phyloP scores from a whole-genome alignment of 805 yeast genomes.

The Diddensiella santjacobensis region DNA sequence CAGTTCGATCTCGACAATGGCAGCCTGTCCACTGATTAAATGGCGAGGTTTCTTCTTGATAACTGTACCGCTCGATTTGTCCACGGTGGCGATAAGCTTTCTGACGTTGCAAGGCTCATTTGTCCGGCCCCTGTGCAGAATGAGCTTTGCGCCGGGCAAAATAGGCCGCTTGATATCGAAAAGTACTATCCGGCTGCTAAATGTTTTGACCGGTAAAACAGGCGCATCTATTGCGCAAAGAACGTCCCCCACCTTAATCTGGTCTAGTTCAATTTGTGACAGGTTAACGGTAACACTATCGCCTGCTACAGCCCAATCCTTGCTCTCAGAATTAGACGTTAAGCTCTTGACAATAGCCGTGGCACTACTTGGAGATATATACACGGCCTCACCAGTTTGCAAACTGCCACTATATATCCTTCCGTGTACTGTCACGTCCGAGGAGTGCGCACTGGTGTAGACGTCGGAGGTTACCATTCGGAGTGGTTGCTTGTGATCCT shows the following conservation, averaged over 20 bases:
- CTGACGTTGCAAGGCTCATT: slow-evolving; percentile 65
- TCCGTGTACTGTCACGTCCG: slow-evolving; percentile 56
- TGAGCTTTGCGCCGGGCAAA: slow-evolving; percentile 72
- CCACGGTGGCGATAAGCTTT: slow-evolving; percentile 40
- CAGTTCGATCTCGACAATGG: slow-evolving; percentile 53
- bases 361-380: slow-evolving; percentile 48
- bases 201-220: slow-evolving; percentile 45
- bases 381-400: slow-evolving; percentile 65
- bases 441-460: slow-evolving; percentile 44
- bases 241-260: slow-evolving; percentile 65
- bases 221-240: slow-evolving; percentile 47
- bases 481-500: slow-evolving; percentile 42
- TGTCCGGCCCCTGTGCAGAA: slow-evolving; percentile 71
- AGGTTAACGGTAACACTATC: slow-evolving; percentile 50
- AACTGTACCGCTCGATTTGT: slow-evolving; percentile 29
- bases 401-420: slow-evolving; percentile 63
- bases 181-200: slow-evolving; percentile 54
- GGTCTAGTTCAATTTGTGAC: slow-evolving; percentile 35
- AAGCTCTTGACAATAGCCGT: slow-evolving; percentile 26
- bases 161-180: slow-evolving; percentile 72
- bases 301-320: slow-evolving; percentile 47
- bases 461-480: slow-evolving; percentile 63
- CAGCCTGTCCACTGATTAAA: slow-evolving; percentile 56
- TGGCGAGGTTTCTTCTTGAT: slow-evolving; percentile 49
- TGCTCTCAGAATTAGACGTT: slow-evolving; percentile 13